These are phyloP conservation scores for Anthostomella pinea DNA, from an alignment of 2,329 filamentous ascomycete genomes.

Conservation along the genomic window DNA sequence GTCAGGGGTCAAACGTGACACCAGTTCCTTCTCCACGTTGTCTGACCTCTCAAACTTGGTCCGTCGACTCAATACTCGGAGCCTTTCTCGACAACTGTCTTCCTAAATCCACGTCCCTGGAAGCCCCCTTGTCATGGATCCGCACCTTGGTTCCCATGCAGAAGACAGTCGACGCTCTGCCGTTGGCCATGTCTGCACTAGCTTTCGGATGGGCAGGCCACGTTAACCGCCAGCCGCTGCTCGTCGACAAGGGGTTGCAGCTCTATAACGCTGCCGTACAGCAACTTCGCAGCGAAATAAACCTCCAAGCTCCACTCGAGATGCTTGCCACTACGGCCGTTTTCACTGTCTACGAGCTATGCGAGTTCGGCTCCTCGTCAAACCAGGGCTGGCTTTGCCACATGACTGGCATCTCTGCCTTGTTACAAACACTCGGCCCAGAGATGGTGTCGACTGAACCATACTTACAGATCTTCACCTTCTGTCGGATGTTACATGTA, in stretches of 20 bases:
- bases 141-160: slow-evolving; percentile 13
- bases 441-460: slow-evolving; percentile 15
- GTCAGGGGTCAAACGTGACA: neutral
- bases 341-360: slow-evolving; percentile 20
- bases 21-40: slow-evolving; percentile 5
- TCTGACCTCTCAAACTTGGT: slow-evolving; percentile 9
- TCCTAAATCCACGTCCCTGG: slow-evolving; percentile 10
- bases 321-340: slow-evolving; percentile 16
- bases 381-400: slow-evolving; percentile 20
- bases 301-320: slow-evolving; percentile 12
- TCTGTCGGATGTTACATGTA: slow-evolving; percentile 19
- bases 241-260: slow-evolving; percentile 18
- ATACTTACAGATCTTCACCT: slow-evolving; percentile 16
- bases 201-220: slow-evolving; percentile 21
- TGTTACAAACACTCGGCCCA: slow-evolving; percentile 14
- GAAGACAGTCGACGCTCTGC: slow-evolving; percentile 17
- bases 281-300: slow-evolving; percentile 16
- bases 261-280: slow-evolving; percentile 18
- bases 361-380: slow-evolving; percentile 17
- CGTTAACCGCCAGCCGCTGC: slow-evolving; percentile 9
- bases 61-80: slow-evolving; percentile 13
- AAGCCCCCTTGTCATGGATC: slow-evolving; percentile 19
- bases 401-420: slow-evolving; percentile 16
- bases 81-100: slow-evolving; percentile 16
- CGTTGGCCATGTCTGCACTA: slow-evolving; percentile 20